Evolutionary conservation across 768 basidiomycete species (phyloP), one percentile per base, ranked within the genome.

Genomic region (Tylopilus sp.): DNA sequence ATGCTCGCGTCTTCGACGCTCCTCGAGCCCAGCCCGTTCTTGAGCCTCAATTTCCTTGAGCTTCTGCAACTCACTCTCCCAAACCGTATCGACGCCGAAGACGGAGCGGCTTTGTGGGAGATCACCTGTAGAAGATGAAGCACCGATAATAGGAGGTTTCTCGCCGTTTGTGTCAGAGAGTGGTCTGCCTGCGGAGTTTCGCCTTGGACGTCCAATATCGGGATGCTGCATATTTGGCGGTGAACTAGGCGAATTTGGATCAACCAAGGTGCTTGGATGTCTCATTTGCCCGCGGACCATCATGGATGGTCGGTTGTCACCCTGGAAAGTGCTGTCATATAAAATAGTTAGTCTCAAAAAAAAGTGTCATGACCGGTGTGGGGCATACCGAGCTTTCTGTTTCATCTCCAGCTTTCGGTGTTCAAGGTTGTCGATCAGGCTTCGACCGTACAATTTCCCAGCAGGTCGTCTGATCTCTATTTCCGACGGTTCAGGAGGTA

Each of bases 271-370:
- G 58, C 79, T 83, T 12, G 80, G 66, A 18, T 79, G 82, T 50
- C 76, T 69, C 31, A 74, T 67, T 39, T 72, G 69, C 33, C 75
- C 73, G 55, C 93, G 81, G 30, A 85, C 81, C 92, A 95, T 95
- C 94, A 95, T 95, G 5, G 91, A 88, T 10, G 94, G 91, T 51
- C 93, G 76, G 57, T 87, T 79, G 62, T 97, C 94, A 13, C 94
- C 94, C 48, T 75, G 82, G 68, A 97, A 97, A 13, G 90, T 86
- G 48, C 94, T 95, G 20, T 35, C 23, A 48, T 30, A 31, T 42
- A 45, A 41, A 44, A 52, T 33, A 21, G 33, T 66, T 10, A 56
- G 45, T 22, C 23, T 44, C 21, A 22, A 21, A 44, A 21, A 44
- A 40, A 36, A 31, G 23, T 11, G 42, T 23, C n/a, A 48, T 55